Conservation (phyloP, 768 basidiomycete species). For the Grammothele lineata region DNA sequence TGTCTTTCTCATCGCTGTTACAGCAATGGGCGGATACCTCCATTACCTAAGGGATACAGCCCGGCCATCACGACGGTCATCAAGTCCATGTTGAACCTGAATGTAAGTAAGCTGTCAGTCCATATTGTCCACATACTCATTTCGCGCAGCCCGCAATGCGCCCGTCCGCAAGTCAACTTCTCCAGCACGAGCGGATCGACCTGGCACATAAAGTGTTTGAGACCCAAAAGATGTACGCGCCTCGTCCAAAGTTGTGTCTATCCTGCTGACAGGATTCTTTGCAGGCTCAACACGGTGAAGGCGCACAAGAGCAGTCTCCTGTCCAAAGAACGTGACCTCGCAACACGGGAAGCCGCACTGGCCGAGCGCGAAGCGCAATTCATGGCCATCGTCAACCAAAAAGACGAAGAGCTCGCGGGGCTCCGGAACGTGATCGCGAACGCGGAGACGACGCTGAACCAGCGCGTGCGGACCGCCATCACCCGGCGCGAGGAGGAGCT, state of each 20-base stretch:
- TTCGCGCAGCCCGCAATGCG: slow-evolving; percentile 72
- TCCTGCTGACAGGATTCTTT: not conserved
- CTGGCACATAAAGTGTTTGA: slow-evolving; percentile 70
- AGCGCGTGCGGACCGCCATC: slow-evolving; percentile 48
- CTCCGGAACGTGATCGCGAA: slow-evolving; percentile 40
- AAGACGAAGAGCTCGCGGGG: slow-evolving; percentile 54
- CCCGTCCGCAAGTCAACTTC: slow-evolving; percentile 74
- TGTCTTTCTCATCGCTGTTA: not conserved
- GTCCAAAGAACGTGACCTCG: slow-evolving; percentile 62
- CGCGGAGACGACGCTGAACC: slow-evolving; percentile 36
- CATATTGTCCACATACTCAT: slow-evolving; percentile 1
- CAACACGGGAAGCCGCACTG: slow-evolving; percentile 50
- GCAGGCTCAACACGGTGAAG: slow-evolving; percentile 64
- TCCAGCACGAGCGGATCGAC: slow-evolving; percentile 75
- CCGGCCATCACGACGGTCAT: slow-evolving; percentile 68
- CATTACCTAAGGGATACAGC: slow-evolving; percentile 80
- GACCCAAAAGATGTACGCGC: slow-evolving; percentile 69
- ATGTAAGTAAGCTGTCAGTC: slow-evolving; percentile 48
- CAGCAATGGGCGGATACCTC: slow-evolving; percentile 88
- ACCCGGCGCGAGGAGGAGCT: slow-evolving; percentile 65
- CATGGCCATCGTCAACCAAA: slow-evolving; percentile 42
- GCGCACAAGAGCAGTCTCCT: slow-evolving; percentile 51
- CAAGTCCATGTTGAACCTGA: slow-evolving; percentile 82
- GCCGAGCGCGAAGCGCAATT: slow-evolving; percentile 54
- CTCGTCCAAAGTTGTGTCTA: not conserved